Evolutionary conservation across 352 stramenopile species (phyloP), one percentile per base, ranked within the genome.

Genomic region (Pythium vanterpoolii): DNA sequence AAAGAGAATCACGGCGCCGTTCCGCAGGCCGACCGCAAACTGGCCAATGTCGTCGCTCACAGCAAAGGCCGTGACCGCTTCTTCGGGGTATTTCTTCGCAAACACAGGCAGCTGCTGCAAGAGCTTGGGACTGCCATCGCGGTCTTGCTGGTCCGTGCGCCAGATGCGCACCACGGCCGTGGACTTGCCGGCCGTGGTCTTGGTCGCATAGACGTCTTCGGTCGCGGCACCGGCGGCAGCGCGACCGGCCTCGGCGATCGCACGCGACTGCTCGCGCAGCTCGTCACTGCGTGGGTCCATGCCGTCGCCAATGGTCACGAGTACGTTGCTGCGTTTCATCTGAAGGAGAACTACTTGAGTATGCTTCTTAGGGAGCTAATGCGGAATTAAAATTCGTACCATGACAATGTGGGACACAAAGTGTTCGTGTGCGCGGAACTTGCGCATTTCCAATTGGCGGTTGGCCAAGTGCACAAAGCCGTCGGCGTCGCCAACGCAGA

Each of bases 361-460:
- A n/a, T n/a, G n/a, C n/a, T n/a, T n/a, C n/a, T n/a, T n/a, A n/a
- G n/a, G n/a, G n/a, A n/a, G n/a, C n/a, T n/a, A n/a, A n/a, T n/a
- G n/a, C n/a, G n/a, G n/a, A n/a, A n/a, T n/a, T n/a, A 34, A 36
- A 19, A 7, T 3, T 66, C 71, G 58, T 47, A 95, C 85, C 86
- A 95, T 95, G 55, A 95, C 80, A 61, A 95, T 75, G 56, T 95
- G 86, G 36, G 86, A 95, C 31, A 93, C 86, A 59, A 95, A 95
- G 53, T 92, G 66, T 45, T 95, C 83, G 45, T 95, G 83, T 14
- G 86, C 86, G 53, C 87, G 86, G 56, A 93, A 95, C 60, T 88
- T 89, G 31, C 86, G 81, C 55, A 74, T 79, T 64, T 95, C 86
- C 16, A 93, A 65, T 57, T 89, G 86, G 0, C 83, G 82, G 47